phyloP scores from a whole-genome alignment of 2,329 filamentous ascomycete genomes.

The Fusarium mexicanum region DNA sequence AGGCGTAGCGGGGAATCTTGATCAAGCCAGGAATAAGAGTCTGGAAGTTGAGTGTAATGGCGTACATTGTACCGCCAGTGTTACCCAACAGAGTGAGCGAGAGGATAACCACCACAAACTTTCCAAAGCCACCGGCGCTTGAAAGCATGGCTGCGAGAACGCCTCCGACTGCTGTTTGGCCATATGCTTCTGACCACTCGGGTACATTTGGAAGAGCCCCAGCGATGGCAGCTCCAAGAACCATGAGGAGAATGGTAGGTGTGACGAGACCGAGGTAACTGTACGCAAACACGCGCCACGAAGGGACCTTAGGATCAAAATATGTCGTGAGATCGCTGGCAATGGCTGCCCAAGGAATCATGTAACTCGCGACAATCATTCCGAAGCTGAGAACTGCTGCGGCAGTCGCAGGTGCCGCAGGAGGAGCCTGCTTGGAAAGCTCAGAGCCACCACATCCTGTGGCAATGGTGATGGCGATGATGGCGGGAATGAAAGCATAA shows the following conservation, averaged over 20 bases:
- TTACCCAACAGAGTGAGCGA: slow-evolving; percentile 68
- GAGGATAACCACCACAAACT: slow-evolving; percentile 69
- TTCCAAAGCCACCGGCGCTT: slow-evolving; percentile 67
- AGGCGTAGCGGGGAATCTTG: slow-evolving; percentile 65
- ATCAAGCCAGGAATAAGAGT: slow-evolving; percentile 66
- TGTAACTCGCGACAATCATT: slow-evolving; percentile 70
- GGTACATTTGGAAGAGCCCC: slow-evolving; percentile 65
- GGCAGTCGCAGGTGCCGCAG: slow-evolving; percentile 54
- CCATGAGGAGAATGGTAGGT: slow-evolving; percentile 68
- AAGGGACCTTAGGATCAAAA: slow-evolving; percentile 64
- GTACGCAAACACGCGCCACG: slow-evolving; percentile 64
- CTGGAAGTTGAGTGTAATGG: slow-evolving; percentile 72
- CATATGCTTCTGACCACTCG: slow-evolving; percentile 64
- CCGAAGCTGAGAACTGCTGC: slow-evolving; percentile 63
- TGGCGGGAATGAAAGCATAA: slow-evolving; percentile 65
- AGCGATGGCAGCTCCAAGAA: slow-evolving; percentile 70
- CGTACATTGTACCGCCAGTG: slow-evolving; percentile 68
- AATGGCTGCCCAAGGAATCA: slow-evolving; percentile 69
- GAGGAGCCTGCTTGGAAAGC: slow-evolving; percentile 58
- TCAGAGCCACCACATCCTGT: slow-evolving; percentile 62
- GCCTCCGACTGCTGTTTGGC: slow-evolving; percentile 64
- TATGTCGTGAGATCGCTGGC: slow-evolving; percentile 71
- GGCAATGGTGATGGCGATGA: slow-evolving; percentile 64
- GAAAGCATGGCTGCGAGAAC: slow-evolving; percentile 68
- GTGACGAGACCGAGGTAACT: slow-evolving; percentile 64